These are phyloP conservation scores for Ophiostoma quercus DNA, from an alignment of 2,329 filamentous ascomycete genomes.

Conservation along the genomic window DNA sequence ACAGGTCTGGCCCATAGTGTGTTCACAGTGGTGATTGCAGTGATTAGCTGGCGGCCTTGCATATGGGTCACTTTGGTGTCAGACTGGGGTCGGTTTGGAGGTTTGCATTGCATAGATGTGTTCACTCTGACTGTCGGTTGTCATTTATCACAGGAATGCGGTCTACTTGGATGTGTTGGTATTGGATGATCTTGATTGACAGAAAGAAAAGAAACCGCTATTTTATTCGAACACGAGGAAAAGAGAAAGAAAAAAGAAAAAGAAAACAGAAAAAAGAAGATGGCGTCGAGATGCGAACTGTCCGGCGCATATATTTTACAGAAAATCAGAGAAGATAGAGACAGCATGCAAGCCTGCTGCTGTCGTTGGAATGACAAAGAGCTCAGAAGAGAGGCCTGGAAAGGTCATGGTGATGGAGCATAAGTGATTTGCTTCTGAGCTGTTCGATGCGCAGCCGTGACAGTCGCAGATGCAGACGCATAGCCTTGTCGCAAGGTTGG, in stretches of 20 bases:
- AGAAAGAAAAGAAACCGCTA: neutral
- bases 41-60: neutral
- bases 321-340: slow-evolving; percentile 1
- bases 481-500: neutral
- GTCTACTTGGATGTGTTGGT: neutral
- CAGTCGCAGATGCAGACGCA: neutral
- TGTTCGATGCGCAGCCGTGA: neutral
- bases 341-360: neutral
- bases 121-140: neutral
- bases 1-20: slow-evolving; percentile 8
- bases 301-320: slow-evolving; percentile 1
- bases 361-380: neutral
- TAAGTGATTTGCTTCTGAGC: neutral
- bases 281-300: neutral
- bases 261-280: neutral
- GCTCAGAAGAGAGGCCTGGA: neutral
- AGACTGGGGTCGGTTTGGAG: neutral
- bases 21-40: neutral
- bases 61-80: neutral
- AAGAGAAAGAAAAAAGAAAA: neutral
- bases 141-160: neutral
- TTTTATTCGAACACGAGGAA: neutral
- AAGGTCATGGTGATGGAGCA: neutral
- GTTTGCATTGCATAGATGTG: neutral
- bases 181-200: neutral